Evolutionary conservation across 345 rosid genomes (phyloP).

Genomic region (Eucalyptus regnans): DNA sequence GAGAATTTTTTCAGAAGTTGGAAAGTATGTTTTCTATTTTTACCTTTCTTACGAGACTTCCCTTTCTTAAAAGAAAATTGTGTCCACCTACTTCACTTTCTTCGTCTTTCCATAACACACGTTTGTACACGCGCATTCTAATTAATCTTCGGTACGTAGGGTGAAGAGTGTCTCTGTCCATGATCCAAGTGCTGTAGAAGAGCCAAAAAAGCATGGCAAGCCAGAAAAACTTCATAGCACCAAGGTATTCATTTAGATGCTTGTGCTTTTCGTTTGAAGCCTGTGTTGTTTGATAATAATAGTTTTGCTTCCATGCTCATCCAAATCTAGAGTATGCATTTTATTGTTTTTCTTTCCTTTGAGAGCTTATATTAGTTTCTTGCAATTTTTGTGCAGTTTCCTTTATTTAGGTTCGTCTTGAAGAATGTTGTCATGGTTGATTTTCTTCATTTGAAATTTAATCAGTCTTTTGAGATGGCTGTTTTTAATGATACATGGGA

Average conservation of each 20-base stretch:
- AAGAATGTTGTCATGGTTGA: background rate
- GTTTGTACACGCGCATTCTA: background rate
- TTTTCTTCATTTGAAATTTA: background rate
- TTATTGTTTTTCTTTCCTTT: background rate
- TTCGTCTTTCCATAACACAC: background rate
- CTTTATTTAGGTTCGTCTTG: background rate
- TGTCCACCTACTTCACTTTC: background rate
- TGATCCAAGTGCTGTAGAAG: constrained; percentile 53
- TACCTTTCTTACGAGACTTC: background rate
- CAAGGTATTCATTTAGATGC: constrained; percentile 33
- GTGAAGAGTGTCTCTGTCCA: constrained; percentile 39
- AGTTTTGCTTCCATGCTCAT: background rate
- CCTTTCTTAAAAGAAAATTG: background rate
- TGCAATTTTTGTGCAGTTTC: background rate
- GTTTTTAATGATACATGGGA: background rate
- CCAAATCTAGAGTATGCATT: background rate
- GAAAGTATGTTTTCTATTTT: constrained; percentile 38
- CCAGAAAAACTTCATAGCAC: constrained; percentile 30
- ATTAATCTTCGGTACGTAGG: constrained; percentile 15
- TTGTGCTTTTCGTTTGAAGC: background rate
- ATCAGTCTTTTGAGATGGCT: background rate
- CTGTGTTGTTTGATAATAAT: background rate
- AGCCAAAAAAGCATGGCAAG: constrained; percentile 44
- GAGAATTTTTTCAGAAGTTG: constrained; percentile 60
- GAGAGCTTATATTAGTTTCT: background rate